Base-by-base conservation (phyloP, 2,329 filamentous ascomycete genomes). In the Aspergillus quadricinctus region DNA sequence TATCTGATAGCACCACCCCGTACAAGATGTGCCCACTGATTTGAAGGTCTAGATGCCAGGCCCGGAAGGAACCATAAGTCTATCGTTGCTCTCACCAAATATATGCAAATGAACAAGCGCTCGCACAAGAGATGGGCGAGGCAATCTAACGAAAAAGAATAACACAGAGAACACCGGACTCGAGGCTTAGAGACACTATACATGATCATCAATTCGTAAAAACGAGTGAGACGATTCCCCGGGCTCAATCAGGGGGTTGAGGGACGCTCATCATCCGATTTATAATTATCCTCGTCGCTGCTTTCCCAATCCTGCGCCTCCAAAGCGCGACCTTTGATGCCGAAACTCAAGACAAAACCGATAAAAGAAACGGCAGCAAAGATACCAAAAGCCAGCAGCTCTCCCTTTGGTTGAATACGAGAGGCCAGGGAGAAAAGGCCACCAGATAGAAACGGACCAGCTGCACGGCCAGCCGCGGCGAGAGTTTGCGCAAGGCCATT, bases 401-500 rank as follows among this genome's bases (percentile, higher is more conserved):
- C 92, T 1, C 94, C 93, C 67, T 92, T 94, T 2, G 87, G 89
- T 10, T 81, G 78, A 4, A 96, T 81, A 50, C 83, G 81, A 0
- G 85, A 88, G 0, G 91, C 88, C 0, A 93, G 78, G 0, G 90
- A 90, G 72, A 96, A 99, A 0, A 99, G 78, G 0, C 87, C 87
- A 0, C 94, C 94, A 0, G 92, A 94, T 0, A 96, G 78, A 62
- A 97, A 92, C 0, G 94, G 94, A 0, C 94, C 94, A 0, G 91
- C 83, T 46, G 92, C 92, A 57, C 94, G 86, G 8, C 94, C 94
- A 0, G 90, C 90, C 0, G 94, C 94, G 0, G 91, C 96, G 0
- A 99, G 84, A 0, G 92, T 96, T 73, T 99, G 94, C 0, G 94
- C 94, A 31, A 97, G 83, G 9, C 94, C 94, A 68, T 99, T 97